Evolutionary conservation across 345 rosid genomes (phyloP), one percentile per base, ranked within the genome.

Genomic region (Arabidopsis thaliana): DNA sequence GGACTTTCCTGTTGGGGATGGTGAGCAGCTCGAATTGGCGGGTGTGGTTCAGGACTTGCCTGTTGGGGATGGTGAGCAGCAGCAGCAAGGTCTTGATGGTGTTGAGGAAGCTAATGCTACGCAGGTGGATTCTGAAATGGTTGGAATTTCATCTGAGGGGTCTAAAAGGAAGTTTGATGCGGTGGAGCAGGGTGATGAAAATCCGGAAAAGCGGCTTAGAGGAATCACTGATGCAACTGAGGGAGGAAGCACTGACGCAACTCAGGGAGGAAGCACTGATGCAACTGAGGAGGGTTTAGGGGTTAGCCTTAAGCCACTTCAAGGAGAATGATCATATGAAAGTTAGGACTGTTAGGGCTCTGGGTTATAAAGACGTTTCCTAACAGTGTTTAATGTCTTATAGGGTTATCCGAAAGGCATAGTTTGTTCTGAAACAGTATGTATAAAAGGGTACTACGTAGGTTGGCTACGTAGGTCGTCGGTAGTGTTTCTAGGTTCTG

Each of bases 41-140:
- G 44, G 14, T 46, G 56, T 13, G 70, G 72, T 52, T 67, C 22
- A 49, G 20, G 69, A 14, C 6, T 48, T 62, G 4, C 37, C 70
- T 8, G 20, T 20, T 49, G 59, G 38, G 11, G 33, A 58, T 57
- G 65, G 14, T 58, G 65, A 57, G 65, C 3, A 42, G 8, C 38
- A 44, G 49, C 20, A 44, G 7, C 1, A 45, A 45, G 49, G 6
- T 45, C 7, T 44, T 44, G 49, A 6, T 44, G 49, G 7, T 2
- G 49, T 5, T 45, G 49, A 45, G 22, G 49, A 45, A 5, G 49
- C 8, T 45, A 2, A 1, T 2, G 49, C 8, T 44, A 44, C 49
- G 22, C 49, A 14, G 49, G 49, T 14, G 49, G 8, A 45, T 0
- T 14, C 22, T 14, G 49, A 32, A 30, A 14, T 56, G 22, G 38